A percentile compares a stretch with the other conserved stretches of the same genome.
Evolutionary conservation across 306 rosid species (phyloP).

Genomic region (Mimosa pudica): DNA sequence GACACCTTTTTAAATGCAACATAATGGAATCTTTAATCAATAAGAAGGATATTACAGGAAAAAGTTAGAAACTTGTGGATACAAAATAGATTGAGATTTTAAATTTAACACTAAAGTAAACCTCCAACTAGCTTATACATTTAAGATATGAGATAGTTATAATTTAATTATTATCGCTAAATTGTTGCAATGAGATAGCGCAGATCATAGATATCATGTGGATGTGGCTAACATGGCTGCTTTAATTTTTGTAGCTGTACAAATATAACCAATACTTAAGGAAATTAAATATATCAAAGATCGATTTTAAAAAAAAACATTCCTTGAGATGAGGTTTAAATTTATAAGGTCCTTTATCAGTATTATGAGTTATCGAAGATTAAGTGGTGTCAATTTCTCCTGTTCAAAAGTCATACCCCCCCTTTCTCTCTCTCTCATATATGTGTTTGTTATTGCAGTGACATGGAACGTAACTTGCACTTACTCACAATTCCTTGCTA

Average conservation of each 20-base stretch:
- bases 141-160: not conserved
- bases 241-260: not conserved
- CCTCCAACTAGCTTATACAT: too few relatives aligned
- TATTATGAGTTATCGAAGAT: not conserved
- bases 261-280: not conserved
- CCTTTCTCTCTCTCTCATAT: not conserved
- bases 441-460: constrained; percentile 53
- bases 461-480: constrained; percentile 99
- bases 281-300: not conserved
- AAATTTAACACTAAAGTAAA: too few relatives aligned
- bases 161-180: too few relatives aligned
- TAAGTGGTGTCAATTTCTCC: not conserved
- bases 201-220: not conserved
- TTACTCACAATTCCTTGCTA: constrained; percentile 83
- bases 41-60: not conserved
- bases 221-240: not conserved
- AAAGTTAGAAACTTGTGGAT: too few relatives aligned
- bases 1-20: not conserved
- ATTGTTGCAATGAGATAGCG: not conserved
- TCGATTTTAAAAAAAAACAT: too few relatives aligned
- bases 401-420: not conserved
- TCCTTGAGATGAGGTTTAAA: not conserved
- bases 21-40: too few relatives aligned
- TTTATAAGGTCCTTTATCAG: not conserved
- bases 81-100: too few relatives aligned